phyloP scores from a whole-genome alignment of 352 stramenopile species.

The Pythium dissimile region DNA sequence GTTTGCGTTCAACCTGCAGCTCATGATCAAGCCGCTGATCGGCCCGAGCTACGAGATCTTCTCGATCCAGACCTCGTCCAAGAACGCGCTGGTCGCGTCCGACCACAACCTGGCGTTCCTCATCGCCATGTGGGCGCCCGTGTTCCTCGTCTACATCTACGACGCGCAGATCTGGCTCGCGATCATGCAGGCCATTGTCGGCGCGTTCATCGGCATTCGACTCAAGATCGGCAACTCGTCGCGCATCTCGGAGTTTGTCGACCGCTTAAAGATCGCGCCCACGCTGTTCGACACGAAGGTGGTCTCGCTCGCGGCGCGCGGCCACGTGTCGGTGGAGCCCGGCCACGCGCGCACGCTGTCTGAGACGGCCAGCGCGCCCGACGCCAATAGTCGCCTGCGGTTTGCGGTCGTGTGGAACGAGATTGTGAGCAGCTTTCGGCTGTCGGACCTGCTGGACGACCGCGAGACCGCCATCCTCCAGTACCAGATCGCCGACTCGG shows the following conservation, averaged over 20 bases:
- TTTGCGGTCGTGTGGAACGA: conserved; percentile 90
- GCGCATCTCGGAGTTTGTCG: conserved; percentile 74
- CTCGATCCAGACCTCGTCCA: conserved; percentile 55
- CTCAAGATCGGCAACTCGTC: conserved; percentile 81
- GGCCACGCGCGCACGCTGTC: conserved; percentile 40
- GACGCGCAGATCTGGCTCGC: conserved; percentile 87
- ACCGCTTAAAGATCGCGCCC: conserved; percentile 54
- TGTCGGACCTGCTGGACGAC: conserved; percentile 85
- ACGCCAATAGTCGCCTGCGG: conserved; percentile 76
- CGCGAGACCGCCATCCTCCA: conserved; percentile 85
- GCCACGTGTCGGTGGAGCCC: conserved; percentile 58
- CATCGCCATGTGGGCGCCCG: conserved; percentile 66
- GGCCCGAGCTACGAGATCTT: conserved; percentile 95
- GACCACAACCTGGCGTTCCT: conserved; percentile 84
- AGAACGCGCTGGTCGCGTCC: conserved; percentile 62
- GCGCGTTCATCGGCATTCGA: conserved; percentile 70
- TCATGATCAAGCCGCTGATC: conserved; percentile 97
- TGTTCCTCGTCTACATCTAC: conserved; percentile 86
- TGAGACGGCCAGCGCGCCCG: conserved; percentile 43
- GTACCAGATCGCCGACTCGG: conserved; percentile 85
- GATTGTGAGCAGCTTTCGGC: conserved; percentile 85
- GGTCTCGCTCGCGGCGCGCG: conserved; percentile 62
- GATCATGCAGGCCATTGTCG: conserved; percentile 77
- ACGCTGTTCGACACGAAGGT: conserved; percentile 78
- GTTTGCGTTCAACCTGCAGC: conserved; percentile 96